phyloP scores from a whole-genome alignment of 345 rosid genomes.

The Lepidium sativum region DNA sequence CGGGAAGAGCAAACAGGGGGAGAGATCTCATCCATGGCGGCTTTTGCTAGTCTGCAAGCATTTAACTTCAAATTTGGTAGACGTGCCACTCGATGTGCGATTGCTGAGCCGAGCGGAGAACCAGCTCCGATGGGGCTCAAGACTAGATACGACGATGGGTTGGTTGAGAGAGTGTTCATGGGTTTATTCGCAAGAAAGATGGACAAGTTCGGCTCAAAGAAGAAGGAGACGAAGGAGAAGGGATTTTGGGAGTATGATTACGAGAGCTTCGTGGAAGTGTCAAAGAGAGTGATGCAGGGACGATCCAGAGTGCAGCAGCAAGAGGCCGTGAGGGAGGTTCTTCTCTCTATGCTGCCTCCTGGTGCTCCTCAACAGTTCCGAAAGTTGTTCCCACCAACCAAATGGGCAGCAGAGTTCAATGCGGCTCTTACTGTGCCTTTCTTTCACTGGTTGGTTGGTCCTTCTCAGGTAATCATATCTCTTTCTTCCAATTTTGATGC shows the following conservation, averaged over 20 bases:
- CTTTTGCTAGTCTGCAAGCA: conserved; percentile 38
- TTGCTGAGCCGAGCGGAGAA: conserved; percentile 70
- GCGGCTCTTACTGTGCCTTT: conserved; percentile 91
- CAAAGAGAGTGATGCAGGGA: conserved; percentile 79
- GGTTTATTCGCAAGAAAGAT: conserved; percentile 75
- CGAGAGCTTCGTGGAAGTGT: conserved; percentile 78
- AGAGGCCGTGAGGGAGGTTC: conserved; percentile 80
- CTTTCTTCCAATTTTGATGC: neutral
- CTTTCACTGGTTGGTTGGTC: conserved; percentile 95
- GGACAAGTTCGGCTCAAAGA: conserved; percentile 56
- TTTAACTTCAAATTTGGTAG: conserved; percentile 19
- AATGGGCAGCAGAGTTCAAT: conserved; percentile 94
- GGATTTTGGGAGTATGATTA: conserved; percentile 58
- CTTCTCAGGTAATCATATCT: conserved; percentile 38
- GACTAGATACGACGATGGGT: conserved; percentile 70
- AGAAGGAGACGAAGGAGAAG: conserved; percentile 23
- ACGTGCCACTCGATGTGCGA: conserved; percentile 42
- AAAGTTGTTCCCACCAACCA: conserved; percentile 87
- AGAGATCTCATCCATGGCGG: conserved; percentile 44
- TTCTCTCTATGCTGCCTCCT: conserved; percentile 90
- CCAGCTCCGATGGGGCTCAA: conserved; percentile 91
- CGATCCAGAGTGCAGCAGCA: conserved; percentile 68
- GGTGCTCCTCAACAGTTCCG: conserved; percentile 92
- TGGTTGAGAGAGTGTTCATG: conserved; percentile 77
- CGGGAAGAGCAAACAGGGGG: neutral